These are phyloP conservation scores for Adansonia madagascariensis DNA, from an alignment of 441 rosid genomes.

Conservation along the genomic window DNA sequence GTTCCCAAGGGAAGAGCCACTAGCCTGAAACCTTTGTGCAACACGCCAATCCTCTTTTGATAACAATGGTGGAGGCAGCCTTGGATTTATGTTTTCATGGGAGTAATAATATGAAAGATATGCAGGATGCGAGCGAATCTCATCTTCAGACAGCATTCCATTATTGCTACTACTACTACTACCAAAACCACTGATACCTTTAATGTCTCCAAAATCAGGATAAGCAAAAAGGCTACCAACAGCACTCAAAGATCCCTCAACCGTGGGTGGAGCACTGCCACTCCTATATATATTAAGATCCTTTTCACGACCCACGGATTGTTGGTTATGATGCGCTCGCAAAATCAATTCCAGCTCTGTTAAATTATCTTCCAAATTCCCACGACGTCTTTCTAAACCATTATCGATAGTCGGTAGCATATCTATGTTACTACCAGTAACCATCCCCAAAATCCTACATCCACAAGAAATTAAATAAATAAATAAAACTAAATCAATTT, in stretches of 20 bases:
- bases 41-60: conserved; percentile 92
- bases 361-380: conserved; percentile 59
- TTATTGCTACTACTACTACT: conserved; percentile 32
- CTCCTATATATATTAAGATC: conserved; percentile 63
- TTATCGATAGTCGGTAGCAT: conserved; percentile 55
- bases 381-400: conserved; percentile 51
- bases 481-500: background rate
- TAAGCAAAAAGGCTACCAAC: conserved; percentile 66
- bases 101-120: conserved; percentile 84
- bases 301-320: conserved; percentile 50
- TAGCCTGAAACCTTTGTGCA: conserved; percentile 80
- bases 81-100: conserved; percentile 72
- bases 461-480: background rate
- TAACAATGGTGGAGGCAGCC: conserved; percentile 80
- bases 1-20: conserved; percentile 56
- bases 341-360: conserved; percentile 72
- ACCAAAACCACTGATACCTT: conserved; percentile 18
- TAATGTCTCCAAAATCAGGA: conserved; percentile 47
- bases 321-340: conserved; percentile 54
- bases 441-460: conserved; percentile 45
- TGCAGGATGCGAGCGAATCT: conserved; percentile 79
- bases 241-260: conserved; percentile 82
- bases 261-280: conserved; percentile 97
- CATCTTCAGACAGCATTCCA: conserved; percentile 67
- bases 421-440: conserved; percentile 57